phyloP scores from a whole-genome alignment of 768 basidiomycete species.

The Termitomyces sp. region DNA sequence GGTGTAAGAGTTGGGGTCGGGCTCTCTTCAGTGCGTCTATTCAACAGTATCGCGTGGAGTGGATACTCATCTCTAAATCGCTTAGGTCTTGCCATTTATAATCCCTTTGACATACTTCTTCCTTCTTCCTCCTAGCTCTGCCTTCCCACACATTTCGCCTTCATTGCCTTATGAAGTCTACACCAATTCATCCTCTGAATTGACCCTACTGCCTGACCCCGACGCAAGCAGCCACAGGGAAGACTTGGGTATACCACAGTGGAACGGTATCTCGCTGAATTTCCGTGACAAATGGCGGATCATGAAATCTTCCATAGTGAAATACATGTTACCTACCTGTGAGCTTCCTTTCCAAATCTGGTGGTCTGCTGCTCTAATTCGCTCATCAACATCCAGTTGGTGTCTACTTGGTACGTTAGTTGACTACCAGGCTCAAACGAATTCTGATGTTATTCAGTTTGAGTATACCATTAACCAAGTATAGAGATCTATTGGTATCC shows the following conservation, averaged over 20 bases:
- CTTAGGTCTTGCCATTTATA: slow-evolving; percentile 73
- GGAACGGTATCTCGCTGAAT: slow-evolving; percentile 44
- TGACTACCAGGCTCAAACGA: neutral
- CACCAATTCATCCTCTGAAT: slow-evolving; percentile 18
- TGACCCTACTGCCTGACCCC: slow-evolving; percentile 26
- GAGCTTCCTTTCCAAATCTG: slow-evolving; percentile 22
- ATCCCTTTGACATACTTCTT: slow-evolving; percentile 75
- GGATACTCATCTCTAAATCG: neutral
- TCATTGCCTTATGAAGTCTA: slow-evolving; percentile 33
- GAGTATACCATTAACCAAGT: slow-evolving; percentile 92
- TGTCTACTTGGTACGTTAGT: slow-evolving; percentile 39
- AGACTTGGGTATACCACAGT: slow-evolving; percentile 36
- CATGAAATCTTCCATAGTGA: slow-evolving; percentile 68
- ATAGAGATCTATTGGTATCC: slow-evolving; percentile 4
- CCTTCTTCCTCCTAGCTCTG: slow-evolving; percentile 61
- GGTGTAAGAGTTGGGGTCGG: slow-evolving; percentile 84
- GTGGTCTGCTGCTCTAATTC: neutral
- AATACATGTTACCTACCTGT: slow-evolving; percentile 92
- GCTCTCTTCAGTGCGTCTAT: slow-evolving; percentile 61
- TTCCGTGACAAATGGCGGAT: slow-evolving; percentile 74
- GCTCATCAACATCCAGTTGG: slow-evolving; percentile 21
- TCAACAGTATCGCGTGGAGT: too few species aligned
- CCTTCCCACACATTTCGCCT: slow-evolving; percentile 37
- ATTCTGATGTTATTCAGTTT: slow-evolving; percentile 40
- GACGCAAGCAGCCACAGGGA: slow-evolving; percentile 32